These are phyloP conservation scores for Diaporthe sp. DNA, from an alignment of 2,329 filamentous ascomycete genomes.

Conservation along the genomic window DNA sequence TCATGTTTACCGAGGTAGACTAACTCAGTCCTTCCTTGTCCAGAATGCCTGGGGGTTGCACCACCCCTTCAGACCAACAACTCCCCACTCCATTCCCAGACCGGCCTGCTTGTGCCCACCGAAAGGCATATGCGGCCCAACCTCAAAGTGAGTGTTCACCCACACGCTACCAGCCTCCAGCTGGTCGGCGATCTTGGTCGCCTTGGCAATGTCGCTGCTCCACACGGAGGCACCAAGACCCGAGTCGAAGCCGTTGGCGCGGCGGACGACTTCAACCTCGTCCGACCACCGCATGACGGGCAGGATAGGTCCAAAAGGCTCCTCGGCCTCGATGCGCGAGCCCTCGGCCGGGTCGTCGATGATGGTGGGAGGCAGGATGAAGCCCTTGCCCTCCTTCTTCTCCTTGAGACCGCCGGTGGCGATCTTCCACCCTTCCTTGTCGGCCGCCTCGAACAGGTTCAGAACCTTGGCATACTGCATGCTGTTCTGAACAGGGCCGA, in stretches of 20 bases:
- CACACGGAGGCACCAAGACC: slow-evolving; percentile 68
- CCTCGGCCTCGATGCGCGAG: slow-evolving; percentile 66
- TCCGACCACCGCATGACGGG: slow-evolving; percentile 58
- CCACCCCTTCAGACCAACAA: slow-evolving; percentile 52
- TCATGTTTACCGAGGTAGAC: not conserved
- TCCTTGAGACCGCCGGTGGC: slow-evolving; percentile 55
- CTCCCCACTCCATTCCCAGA: slow-evolving; percentile 60
- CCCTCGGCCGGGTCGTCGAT: slow-evolving; percentile 69
- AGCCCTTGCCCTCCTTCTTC: slow-evolving; percentile 53
- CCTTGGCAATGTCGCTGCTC: slow-evolving; percentile 59
- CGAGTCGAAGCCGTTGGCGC: slow-evolving; percentile 61
- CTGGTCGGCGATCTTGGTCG: slow-evolving; percentile 57
- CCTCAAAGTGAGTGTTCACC: slow-evolving; percentile 60
- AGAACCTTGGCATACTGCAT: slow-evolving; percentile 70
- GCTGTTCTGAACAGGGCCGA: slow-evolving; percentile 70
- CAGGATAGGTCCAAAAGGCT: slow-evolving; percentile 62
- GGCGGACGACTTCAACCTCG: slow-evolving; percentile 58
- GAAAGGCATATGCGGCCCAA: slow-evolving; percentile 55
- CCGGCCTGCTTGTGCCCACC: slow-evolving; percentile 65
- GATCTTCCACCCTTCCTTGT: slow-evolving; percentile 60
- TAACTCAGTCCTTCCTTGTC: slow-evolving; percentile 29
- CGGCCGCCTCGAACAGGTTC: slow-evolving; percentile 61
- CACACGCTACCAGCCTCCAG: slow-evolving; percentile 67
- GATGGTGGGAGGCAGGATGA: slow-evolving; percentile 69
- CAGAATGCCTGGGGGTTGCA: slow-evolving; percentile 45